Percentiles rank a stretch among this genome's conserved stretches.
Conservation (phyloP, 352 stramenopile species). For the Phytophthora crassamura region DNA sequence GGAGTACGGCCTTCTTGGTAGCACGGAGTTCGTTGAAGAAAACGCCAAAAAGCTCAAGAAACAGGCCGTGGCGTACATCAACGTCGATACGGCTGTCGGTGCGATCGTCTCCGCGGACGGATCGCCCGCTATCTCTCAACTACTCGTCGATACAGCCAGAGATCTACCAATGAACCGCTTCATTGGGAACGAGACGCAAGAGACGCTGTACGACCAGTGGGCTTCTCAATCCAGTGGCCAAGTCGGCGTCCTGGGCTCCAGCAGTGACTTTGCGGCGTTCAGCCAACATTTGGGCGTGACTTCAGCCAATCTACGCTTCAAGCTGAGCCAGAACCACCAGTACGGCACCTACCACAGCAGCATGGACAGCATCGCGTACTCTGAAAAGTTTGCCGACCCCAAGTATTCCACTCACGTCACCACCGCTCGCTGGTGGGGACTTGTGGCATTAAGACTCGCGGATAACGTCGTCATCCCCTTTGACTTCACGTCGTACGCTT, state of each 20-base stretch:
- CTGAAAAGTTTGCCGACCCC: constrained; percentile 59
- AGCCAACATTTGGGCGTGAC: too few species aligned
- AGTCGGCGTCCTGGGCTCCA: too few species aligned
- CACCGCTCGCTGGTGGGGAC: constrained; percentile 55
- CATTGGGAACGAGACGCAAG: constrained; percentile 37
- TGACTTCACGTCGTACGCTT: constrained; percentile 60
- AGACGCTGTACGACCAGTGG: constrained; percentile 45
- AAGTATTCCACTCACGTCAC: constrained; percentile 55
- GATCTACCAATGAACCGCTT: constrained; percentile 62
- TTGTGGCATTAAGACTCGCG: constrained; percentile 59
- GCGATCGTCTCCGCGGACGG: constrained; percentile 52
- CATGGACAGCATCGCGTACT: constrained; percentile 82
- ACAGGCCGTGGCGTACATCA: constrained; percentile 84
- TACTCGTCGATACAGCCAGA: constrained; percentile 63
- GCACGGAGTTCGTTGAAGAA: constrained; percentile 85
- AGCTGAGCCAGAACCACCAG: constrained; percentile 4
- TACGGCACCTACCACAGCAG: constrained; percentile 84
- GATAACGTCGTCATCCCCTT: constrained; percentile 57
- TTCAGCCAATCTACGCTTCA: constrained; percentile 41
- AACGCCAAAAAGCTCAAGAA: constrained; percentile 52
- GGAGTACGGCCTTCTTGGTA: constrained; percentile 82
- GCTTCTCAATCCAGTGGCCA: constrained; percentile 6
- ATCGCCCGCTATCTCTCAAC: constrained; percentile 67
- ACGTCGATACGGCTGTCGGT: constrained; percentile 82
- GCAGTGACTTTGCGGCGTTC: too few species aligned